Percentiles rank a stretch among this genome's conserved stretches.
phyloP scores from a whole-genome alignment of 1,139 yeast genomes.

The Hansenula lynferdii region DNA sequence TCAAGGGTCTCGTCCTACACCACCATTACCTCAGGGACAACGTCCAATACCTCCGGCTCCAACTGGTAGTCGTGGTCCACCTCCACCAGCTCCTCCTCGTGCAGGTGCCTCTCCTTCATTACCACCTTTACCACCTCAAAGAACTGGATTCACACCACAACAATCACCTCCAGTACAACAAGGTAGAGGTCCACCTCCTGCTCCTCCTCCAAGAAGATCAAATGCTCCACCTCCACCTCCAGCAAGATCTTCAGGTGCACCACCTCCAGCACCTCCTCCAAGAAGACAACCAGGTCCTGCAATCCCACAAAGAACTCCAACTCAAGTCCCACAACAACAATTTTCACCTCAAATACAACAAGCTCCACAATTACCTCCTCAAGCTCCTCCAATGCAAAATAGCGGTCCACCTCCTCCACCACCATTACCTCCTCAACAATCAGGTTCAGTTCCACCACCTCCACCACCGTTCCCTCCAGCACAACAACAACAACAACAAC shows the following conservation, averaged over 20 bases:
- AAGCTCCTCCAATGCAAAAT: neutral
- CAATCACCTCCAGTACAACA: constrained; percentile 23
- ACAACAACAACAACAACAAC: constrained; percentile 19
- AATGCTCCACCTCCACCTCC: constrained; percentile 28
- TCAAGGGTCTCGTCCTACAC: constrained; percentile 18
- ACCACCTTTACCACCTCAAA: constrained; percentile 28
- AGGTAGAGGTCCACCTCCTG: constrained; percentile 28
- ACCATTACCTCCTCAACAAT: constrained; percentile 17
- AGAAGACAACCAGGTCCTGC: constrained; percentile 21
- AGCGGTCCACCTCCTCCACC: constrained; percentile 14
- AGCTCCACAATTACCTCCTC: constrained; percentile 10
- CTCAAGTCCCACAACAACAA: constrained; percentile 21
- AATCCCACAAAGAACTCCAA: constrained; percentile 16
- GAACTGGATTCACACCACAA: constrained; percentile 22
- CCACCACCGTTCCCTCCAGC: constrained; percentile 27
- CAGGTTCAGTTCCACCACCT: constrained; percentile 22
- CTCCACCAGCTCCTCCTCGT: constrained; percentile 30
- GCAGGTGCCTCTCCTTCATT: constrained; percentile 29
- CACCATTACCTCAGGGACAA: constrained; percentile 16
- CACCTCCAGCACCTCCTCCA: constrained; percentile 28
- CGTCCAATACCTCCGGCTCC: constrained; percentile 17
- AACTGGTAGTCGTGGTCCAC: constrained; percentile 14
- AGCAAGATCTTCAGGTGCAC: constrained; percentile 29
- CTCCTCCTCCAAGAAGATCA: constrained; percentile 34
- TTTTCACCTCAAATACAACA: constrained; percentile 24